These are phyloP conservation scores for Fusarium circinatum DNA, from an alignment of 2,329 filamentous ascomycete species.

Conservation along the genomic window DNA sequence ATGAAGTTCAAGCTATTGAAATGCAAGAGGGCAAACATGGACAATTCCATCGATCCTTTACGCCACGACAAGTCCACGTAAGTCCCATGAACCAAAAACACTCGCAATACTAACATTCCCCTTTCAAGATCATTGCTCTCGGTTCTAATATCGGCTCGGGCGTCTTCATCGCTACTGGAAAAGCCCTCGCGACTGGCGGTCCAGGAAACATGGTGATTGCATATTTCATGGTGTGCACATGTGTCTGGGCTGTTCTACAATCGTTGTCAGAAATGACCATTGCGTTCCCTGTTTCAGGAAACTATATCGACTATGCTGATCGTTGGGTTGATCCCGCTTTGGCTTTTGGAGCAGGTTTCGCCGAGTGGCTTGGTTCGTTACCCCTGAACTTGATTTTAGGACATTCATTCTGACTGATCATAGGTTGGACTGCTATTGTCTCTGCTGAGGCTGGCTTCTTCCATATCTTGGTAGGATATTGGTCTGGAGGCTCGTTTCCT, in stretches of 20 bases:
- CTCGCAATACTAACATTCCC: background rate
- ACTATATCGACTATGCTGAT: conserved; percentile 35
- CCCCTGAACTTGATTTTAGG: background rate
- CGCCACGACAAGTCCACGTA: conserved; percentile 34
- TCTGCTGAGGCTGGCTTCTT: conserved; percentile 31
- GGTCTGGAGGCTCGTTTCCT: conserved; percentile 22
- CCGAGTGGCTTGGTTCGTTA: conserved; percentile 31
- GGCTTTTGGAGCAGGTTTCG: conserved; percentile 37
- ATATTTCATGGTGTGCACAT: conserved; percentile 26
- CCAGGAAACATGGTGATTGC: conserved; percentile 37
- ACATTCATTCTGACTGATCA: background rate
- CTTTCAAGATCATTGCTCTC: conserved; percentile 28
- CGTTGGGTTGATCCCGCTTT: conserved; percentile 35
- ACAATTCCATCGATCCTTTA: conserved; percentile 36
- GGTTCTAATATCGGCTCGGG: conserved; percentile 35
- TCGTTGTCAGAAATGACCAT: conserved; percentile 35
- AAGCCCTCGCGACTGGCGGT: conserved; percentile 29
- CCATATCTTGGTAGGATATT: conserved; percentile 17
- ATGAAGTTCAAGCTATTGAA: conserved; percentile 12
- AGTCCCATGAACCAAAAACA: background rate
- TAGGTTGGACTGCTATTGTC: conserved; percentile 33
- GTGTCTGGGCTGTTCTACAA: conserved; percentile 35
- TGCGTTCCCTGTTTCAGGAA: conserved; percentile 31
- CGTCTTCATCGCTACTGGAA: conserved; percentile 33
- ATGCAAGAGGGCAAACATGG: conserved; percentile 23